Evolutionary conservation across 2,329 filamentous ascomycete species (phyloP).

Genomic region (Amylocarpus encephaloides): DNA sequence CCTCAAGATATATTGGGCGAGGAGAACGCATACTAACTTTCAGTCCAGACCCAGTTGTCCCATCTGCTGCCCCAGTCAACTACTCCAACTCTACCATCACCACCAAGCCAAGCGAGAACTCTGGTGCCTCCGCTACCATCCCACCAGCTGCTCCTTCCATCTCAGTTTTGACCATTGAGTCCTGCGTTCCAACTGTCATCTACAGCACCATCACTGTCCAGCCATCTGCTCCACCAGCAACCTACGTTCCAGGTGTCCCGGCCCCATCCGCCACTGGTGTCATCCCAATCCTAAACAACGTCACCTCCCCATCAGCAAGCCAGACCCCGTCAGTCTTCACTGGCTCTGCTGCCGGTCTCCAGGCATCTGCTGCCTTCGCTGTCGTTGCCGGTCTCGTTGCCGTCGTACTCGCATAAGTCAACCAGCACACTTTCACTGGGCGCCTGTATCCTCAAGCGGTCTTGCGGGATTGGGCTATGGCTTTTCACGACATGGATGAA

Average conservation of each 20-base stretch:
- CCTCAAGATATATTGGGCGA: background rate
- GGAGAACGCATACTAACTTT: background rate
- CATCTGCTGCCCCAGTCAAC: slow-evolving; percentile 6
- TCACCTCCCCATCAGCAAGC: slow-evolving; percentile 15
- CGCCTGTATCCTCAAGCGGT: slow-evolving; percentile 20
- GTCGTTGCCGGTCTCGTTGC: slow-evolving; percentile 21
- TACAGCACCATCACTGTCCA: slow-evolving; percentile 25
- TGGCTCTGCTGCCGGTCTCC: slow-evolving; percentile 28
- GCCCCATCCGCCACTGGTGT: slow-evolving; percentile 15
- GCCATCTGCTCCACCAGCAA: slow-evolving; percentile 12
- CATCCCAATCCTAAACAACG: slow-evolving; percentile 9
- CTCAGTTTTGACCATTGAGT: slow-evolving; percentile 21
- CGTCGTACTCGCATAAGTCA: slow-evolving; percentile 32
- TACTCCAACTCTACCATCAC: slow-evolving; percentile 15
- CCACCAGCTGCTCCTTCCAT: slow-evolving; percentile 13
- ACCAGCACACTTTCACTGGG: slow-evolving; percentile 13
- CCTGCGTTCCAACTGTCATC: slow-evolving; percentile 23
- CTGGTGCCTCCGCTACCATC: slow-evolving; percentile 1
- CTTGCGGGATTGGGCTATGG: slow-evolving; percentile 23
- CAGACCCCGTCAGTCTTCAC: slow-evolving; percentile 18
- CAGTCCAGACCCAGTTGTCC: slow-evolving; percentile 12
- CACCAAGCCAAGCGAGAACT: background rate
- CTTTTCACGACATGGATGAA: slow-evolving; percentile 25
- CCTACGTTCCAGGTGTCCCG: slow-evolving; percentile 9
- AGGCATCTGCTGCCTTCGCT: slow-evolving; percentile 30